A percentile compares a stretch with the other conserved stretches of the same genome.
These are phyloP conservation scores for Suillus brevipes DNA, from an alignment of 768 basidiomycete genomes.

Conservation along the genomic window DNA sequence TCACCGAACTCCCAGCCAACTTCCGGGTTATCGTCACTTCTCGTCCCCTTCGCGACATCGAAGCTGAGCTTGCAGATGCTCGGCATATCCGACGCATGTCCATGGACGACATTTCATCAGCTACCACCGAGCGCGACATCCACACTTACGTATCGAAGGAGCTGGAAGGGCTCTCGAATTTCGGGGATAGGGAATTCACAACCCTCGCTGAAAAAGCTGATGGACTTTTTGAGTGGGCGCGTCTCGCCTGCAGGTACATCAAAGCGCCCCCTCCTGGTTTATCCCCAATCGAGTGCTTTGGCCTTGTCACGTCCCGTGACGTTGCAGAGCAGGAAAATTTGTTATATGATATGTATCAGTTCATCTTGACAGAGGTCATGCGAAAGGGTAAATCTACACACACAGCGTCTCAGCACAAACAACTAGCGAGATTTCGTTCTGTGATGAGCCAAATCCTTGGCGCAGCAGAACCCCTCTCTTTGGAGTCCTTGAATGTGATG, in stretches of 20 bases:
- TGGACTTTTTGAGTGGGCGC: not conserved
- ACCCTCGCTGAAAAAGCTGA: not conserved
- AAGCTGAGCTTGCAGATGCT: not conserved
- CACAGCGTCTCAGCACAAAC: no score
- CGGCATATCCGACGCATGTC: not conserved
- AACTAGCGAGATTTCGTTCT: not conserved
- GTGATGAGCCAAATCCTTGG: not conserved
- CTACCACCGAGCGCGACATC: not conserved
- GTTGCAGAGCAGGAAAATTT: not conserved
- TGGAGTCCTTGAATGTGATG: not conserved
- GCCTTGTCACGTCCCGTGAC: not conserved
- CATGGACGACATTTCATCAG: not conserved
- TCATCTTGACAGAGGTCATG: not conserved
- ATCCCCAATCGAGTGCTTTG: not conserved
- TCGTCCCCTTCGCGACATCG: not conserved
- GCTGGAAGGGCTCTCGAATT: not conserved
- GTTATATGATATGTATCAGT: not conserved
- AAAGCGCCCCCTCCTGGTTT: not conserved
- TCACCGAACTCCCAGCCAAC: constrained; percentile 9
- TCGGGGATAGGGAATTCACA: not conserved
- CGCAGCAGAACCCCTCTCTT: not conserved
- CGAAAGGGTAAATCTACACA: not conserved
- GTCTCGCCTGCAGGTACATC: not conserved
- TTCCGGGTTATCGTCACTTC: constrained; percentile 11
- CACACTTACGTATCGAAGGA: not conserved